These are phyloP conservation scores for Kandelia obovata DNA, from an alignment of 345 rosid species.

Conservation along the genomic window DNA sequence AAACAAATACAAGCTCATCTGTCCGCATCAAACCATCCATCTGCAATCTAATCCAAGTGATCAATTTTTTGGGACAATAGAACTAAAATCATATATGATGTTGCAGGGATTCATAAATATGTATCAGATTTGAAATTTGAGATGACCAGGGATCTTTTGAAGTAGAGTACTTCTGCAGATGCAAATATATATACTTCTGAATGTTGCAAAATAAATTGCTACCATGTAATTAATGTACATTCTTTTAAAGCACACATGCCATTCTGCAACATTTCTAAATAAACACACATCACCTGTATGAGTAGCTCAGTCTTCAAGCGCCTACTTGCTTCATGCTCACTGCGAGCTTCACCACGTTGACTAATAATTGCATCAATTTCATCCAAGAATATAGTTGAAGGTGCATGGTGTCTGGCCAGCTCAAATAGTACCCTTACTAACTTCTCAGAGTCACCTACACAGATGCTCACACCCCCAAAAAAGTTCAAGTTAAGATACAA, in stretches of 20 bases:
- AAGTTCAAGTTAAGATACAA: not conserved
- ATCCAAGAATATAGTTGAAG: constrained; percentile 94
- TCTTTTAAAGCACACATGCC: too few relatives aligned
- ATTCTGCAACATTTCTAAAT: not conserved
- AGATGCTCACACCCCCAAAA: constrained; percentile 1
- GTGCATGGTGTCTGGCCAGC: constrained; percentile 95
- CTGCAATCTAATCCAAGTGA: constrained; percentile 43
- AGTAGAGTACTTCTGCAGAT: not conserved
- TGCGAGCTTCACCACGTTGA: constrained; percentile 89
- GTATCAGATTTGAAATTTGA: not conserved
- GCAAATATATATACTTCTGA: not conserved
- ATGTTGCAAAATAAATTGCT: too few relatives aligned
- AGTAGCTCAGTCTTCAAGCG: constrained; percentile 99
- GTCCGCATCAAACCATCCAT: constrained; percentile 92
- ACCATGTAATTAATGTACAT: too few relatives aligned
- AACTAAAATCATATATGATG: not conserved
- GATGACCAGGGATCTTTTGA: not conserved
- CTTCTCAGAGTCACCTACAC: constrained; percentile 96
- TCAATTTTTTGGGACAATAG: constrained; percentile 16
- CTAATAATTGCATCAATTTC: constrained; percentile 97
- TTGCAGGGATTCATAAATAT: not conserved
- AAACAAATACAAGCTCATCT: constrained; percentile 86
- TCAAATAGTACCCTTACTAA: constrained; percentile 87
- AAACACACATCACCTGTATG: constrained; percentile 63
- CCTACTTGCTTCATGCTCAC: constrained; percentile 99